Evolutionary conservation across 179 eudicot species (phyloP).

Genomic region (Drosera spatulata): DNA sequence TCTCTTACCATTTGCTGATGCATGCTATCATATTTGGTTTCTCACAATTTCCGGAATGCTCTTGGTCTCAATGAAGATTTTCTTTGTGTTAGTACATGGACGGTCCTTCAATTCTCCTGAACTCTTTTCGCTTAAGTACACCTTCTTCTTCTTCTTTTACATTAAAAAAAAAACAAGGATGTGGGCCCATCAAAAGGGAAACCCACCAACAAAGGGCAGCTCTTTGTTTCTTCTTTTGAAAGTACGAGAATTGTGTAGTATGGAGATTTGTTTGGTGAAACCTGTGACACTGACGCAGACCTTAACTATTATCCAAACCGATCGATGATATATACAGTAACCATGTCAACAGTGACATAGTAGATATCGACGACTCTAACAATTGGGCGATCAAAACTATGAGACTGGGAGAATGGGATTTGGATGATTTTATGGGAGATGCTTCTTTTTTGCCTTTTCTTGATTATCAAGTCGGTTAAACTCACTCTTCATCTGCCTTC

Average conservation of each 20-base stretch:
- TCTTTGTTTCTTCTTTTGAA: slow-evolving; percentile 41
- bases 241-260: slow-evolving; percentile 28
- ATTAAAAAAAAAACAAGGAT: no score
- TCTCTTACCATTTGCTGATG: no score
- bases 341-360: slow-evolving; percentile 9
- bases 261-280: slow-evolving; percentile 7
- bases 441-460: slow-evolving; percentile 26
- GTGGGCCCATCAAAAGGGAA: no score
- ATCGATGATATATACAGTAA: slow-evolving; percentile 3
- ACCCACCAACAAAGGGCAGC: no score
- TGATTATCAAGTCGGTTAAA: slow-evolving; percentile 23
- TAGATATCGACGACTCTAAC: slow-evolving; percentile 17
- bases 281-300: background rate
- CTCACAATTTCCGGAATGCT: no score
- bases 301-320: background rate
- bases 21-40: no score
- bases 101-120: no score
- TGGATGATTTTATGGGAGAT: slow-evolving; percentile 41
- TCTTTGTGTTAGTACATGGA: no score
- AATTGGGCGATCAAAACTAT: slow-evolving; percentile 26
- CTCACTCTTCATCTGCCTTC: no score
- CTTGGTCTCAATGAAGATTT: no score
- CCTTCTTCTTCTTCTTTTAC: no score
- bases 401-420: slow-evolving; percentile 43
- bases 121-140: no score